phyloP scores from a whole-genome alignment of 2,329 filamentous ascomycete species.

The Ophiostoma himal-ulmi region DNA sequence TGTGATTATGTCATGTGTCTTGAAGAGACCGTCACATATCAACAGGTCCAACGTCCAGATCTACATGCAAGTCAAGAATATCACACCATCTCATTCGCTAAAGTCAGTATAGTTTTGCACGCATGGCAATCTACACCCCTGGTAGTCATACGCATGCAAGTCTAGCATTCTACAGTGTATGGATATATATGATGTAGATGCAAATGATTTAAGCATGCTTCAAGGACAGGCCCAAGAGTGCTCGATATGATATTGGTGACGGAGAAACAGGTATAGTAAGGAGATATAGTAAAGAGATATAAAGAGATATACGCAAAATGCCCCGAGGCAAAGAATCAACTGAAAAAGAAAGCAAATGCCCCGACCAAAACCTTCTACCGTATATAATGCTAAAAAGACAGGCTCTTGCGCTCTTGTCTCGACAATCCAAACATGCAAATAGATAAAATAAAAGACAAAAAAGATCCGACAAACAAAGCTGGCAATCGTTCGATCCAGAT shows the following conservation, averaged over 20 bases:
- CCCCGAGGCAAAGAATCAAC: neutral
- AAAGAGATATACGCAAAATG: neutral
- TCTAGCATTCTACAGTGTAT: no score
- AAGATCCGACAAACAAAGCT: neutral
- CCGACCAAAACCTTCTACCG: slow-evolving; percentile 1
- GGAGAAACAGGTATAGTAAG: neutral
- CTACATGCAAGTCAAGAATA: neutral
- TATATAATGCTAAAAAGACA: slow-evolving; percentile 10
- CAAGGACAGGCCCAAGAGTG: neutral
- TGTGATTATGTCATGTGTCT: neutral
- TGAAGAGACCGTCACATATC: neutral
- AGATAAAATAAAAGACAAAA: neutral
- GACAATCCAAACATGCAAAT: neutral
- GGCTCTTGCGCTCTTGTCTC: slow-evolving; percentile 1
- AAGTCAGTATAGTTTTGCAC: neutral
- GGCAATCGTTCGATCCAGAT: neutral
- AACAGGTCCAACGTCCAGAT: neutral
- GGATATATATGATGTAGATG: neutral
- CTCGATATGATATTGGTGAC: neutral
- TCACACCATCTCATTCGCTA: neutral
- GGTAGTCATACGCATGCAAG: no score
- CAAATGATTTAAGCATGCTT: neutral
- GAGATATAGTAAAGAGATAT: neutral
- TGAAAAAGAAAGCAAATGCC: neutral
- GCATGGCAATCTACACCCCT: no score